Conservation (phyloP, 2,329 filamentous ascomycete species). For the Hypoxylon sp. region DNA sequence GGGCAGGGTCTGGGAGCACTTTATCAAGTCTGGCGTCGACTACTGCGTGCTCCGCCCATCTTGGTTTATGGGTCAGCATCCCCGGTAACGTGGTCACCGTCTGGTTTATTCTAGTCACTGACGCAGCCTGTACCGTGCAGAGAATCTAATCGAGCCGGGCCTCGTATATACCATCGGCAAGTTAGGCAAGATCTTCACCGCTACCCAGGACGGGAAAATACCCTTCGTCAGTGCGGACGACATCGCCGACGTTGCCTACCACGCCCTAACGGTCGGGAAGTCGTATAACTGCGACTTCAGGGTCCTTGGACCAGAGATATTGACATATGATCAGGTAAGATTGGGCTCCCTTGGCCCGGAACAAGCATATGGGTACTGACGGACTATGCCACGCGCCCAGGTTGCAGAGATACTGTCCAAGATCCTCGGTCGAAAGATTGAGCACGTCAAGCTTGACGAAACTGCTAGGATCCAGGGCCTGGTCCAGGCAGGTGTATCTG, state of each 20-base stretch:
- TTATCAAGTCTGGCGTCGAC: constrained; percentile 31
- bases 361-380: constrained; percentile 3
- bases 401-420: constrained; percentile 35
- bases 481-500: constrained; percentile 24
- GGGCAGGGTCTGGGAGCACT: constrained; percentile 36
- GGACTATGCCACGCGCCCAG: constrained; percentile 14
- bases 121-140: constrained; percentile 13
- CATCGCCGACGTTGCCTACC: constrained; percentile 32
- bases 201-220: constrained; percentile 32
- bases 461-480: constrained; percentile 21
- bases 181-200: constrained; percentile 32
- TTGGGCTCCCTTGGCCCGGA: neutral
- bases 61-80: constrained; percentile 36
- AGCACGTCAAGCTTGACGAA: constrained; percentile 37
- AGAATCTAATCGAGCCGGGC: constrained; percentile 32
- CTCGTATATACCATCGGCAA: constrained; percentile 29
- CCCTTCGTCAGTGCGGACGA: constrained; percentile 36
- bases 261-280: constrained; percentile 34
- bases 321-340: constrained; percentile 36
- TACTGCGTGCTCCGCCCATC: constrained; percentile 36
- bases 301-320: constrained; percentile 29
- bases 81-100: neutral
- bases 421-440: constrained; percentile 35
- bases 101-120: constrained; percentile 6
- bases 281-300: constrained; percentile 32